A percentile compares a stretch with the other conserved stretches of the same genome.
Evolutionary conservation across 73 alveolate genomes (phyloP).

Genomic region (Paramecium caudatum): DNA sequence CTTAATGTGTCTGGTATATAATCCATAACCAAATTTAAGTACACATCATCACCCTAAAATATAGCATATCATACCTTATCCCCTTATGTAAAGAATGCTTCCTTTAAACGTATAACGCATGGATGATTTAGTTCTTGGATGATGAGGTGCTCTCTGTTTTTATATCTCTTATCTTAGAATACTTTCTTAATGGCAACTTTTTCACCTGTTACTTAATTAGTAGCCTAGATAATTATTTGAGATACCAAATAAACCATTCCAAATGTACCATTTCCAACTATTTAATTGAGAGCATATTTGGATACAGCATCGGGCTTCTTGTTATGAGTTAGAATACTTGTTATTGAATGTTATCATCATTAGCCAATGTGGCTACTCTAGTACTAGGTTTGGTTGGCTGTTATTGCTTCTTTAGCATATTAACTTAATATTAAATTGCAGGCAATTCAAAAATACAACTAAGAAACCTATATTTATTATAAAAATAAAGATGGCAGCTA

Average conservation of each 20-base stretch:
- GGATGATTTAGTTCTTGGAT: conserved; percentile 94
- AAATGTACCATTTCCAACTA: conserved; percentile 95
- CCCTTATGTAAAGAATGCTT: conserved; percentile 92
- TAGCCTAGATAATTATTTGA: neutral
- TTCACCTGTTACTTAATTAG: conserved; percentile 84
- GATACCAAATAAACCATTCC: conserved; percentile 89
- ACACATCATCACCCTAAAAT: conserved; percentile 81
- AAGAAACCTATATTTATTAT: neutral
- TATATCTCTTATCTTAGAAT: conserved; percentile 92
- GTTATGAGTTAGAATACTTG: too few species aligned
- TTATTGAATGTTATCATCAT: conserved; percentile 15
- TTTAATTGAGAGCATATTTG: conserved; percentile 60
- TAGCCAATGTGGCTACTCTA: conserved; percentile 47
- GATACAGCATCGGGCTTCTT: too few species aligned
- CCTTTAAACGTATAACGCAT: conserved; percentile 86
- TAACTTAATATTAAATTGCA: conserved; percentile 10
- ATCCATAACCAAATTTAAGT: conserved; percentile 94
- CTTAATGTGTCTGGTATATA: conserved; percentile 89
- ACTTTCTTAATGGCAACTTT: conserved; percentile 91
- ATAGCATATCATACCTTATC: conserved; percentile 83
- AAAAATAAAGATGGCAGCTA: neutral
- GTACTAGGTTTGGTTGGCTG: conserved; percentile 50
- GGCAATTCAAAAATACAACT: neutral
- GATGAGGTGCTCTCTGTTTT: conserved; percentile 92
- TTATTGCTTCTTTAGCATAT: conserved; percentile 34